Evolutionary conservation across 345 rosid genomes (phyloP).

Genomic region (Euphorbia pulcherrima): DNA sequence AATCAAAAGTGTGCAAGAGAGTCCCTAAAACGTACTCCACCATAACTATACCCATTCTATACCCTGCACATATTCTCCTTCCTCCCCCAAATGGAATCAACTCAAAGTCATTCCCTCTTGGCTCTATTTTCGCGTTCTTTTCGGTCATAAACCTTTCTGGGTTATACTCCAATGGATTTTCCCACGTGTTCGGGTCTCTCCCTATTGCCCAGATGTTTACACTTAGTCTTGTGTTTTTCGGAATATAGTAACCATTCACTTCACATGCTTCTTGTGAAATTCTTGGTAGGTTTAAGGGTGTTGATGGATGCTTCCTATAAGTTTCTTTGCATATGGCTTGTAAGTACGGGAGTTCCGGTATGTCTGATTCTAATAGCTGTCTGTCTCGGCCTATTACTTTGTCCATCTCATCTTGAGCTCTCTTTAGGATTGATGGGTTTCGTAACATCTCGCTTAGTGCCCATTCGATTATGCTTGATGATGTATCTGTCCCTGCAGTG

Average conservation of each 20-base stretch:
- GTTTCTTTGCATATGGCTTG: constrained; percentile 58
- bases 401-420: constrained; percentile 63
- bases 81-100: constrained; percentile 55
- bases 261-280: constrained; percentile 36
- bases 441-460: constrained; percentile 45
- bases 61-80: constrained; percentile 52
- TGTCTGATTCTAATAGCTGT: constrained; percentile 46
- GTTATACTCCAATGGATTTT: constrained; percentile 35
- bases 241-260: constrained; percentile 48
- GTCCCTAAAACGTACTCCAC: constrained; percentile 53
- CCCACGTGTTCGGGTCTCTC: constrained; percentile 52
- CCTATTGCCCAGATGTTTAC: constrained; percentile 72
- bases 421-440: constrained; percentile 36
- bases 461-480: constrained; percentile 62
- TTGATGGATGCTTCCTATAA: constrained; percentile 51
- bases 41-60: constrained; percentile 48
- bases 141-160: constrained; percentile 46
- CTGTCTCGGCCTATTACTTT: constrained; percentile 48
- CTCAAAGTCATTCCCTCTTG: constrained; percentile 47
- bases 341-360: constrained; percentile 44
- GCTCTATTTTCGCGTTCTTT: constrained; percentile 32
- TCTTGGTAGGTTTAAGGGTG: constrained; percentile 50
- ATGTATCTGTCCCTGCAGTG: constrained; percentile 61
- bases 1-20: constrained; percentile 51
- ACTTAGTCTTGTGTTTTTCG: constrained; percentile 34